Evolutionary conservation across 148 eudicot species (phyloP).

Genomic region (Fagopyrum tataricum): DNA sequence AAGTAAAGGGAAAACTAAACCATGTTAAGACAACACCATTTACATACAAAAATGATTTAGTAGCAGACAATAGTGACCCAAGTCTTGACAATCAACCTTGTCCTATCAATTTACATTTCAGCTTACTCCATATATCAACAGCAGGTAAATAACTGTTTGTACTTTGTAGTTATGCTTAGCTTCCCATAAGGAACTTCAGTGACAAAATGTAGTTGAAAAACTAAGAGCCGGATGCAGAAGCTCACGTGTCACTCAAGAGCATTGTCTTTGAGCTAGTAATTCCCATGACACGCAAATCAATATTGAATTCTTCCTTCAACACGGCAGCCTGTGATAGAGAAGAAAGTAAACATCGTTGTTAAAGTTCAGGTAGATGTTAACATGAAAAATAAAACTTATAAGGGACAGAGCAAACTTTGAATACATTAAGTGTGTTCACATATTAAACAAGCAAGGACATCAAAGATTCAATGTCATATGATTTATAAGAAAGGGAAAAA

Average conservation of each 20-base stretch:
- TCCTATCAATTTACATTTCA: not conserved
- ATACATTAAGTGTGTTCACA: not conserved
- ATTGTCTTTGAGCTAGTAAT: conserved; percentile 72
- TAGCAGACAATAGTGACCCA: not conserved
- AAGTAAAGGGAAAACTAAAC: not conserved
- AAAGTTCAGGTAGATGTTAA: not conserved
- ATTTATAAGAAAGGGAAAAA: not conserved
- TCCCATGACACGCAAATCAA: conserved; percentile 94
- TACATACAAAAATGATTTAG: not conserved
- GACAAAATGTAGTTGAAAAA: not conserved
- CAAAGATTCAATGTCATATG: not conserved
- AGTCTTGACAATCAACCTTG: not conserved
- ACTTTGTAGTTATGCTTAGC: not conserved
- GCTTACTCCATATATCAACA: not conserved
- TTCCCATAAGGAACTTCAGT: not conserved
- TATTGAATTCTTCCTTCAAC: conserved; percentile 85
- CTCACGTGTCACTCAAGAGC: conserved; percentile 90
- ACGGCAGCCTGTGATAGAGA: conserved; percentile 53
- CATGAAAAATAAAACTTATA: not conserved
- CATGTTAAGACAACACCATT: not conserved
- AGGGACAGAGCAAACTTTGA: not conserved
- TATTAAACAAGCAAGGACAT: not conserved
- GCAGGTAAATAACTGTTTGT: not conserved
- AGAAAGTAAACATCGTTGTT: not conserved
- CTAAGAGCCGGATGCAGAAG: conserved; percentile 7